Conservation (phyloP, 345 rosid species). For the Bruguiera sexangula region DNA sequence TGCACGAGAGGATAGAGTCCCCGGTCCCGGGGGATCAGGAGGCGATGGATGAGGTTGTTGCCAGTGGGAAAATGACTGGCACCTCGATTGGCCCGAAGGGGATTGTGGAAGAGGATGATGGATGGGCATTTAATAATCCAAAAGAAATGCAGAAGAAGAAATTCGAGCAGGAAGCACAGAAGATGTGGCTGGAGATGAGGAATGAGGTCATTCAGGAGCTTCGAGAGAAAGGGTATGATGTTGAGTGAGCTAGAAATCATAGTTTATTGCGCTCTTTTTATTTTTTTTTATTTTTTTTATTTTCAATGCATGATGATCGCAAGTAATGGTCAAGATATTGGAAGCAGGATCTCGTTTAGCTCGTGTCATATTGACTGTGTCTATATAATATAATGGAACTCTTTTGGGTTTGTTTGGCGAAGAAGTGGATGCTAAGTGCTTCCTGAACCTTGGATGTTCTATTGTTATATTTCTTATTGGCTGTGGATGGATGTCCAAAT, state of each 20-base stretch:
- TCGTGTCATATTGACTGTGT: too few relatives aligned
- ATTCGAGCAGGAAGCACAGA: slow-evolving; percentile 66
- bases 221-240: slow-evolving; percentile 73
- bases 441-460: too few relatives aligned
- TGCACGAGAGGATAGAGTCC: slow-evolving; percentile 72
- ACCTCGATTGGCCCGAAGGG: slow-evolving; percentile 74
- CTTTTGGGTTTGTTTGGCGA: too few relatives aligned
- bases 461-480: too few relatives aligned
- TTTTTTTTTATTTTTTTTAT: too few relatives aligned
- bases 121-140: slow-evolving; percentile 49
- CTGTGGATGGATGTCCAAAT: too few relatives aligned
- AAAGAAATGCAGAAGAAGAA: slow-evolving; percentile 65
- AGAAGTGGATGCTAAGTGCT: too few relatives aligned
- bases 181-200: slow-evolving; percentile 87
- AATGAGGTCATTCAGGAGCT: slow-evolving; percentile 80
- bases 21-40: slow-evolving; percentile 85
- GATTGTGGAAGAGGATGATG: slow-evolving; percentile 49
- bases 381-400: too few relatives aligned
- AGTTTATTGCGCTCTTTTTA: too few relatives aligned
- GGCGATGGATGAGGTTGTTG: slow-evolving; percentile 88
- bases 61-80: slow-evolving; percentile 78
- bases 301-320: too few relatives aligned
- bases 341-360: too few relatives aligned
- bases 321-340: too few relatives aligned
- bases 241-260: slow-evolving; percentile 38